phyloP scores from a whole-genome alignment of 2,329 filamentous ascomycete genomes.

The Lachnellula arida region DNA sequence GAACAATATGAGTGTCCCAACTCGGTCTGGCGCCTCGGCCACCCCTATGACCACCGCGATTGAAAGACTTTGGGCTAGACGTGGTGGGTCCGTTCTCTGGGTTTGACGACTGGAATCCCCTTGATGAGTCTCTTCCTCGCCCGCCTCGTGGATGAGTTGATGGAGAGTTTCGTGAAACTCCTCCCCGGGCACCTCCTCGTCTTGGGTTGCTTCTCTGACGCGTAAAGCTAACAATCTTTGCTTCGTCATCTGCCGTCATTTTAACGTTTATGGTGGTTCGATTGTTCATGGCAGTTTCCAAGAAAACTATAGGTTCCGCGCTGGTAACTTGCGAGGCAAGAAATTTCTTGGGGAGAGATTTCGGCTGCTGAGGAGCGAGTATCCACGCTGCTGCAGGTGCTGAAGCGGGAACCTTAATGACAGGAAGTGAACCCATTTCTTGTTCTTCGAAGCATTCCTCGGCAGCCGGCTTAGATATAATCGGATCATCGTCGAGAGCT shows the following conservation, averaged over 20 bases:
- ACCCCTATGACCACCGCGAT: constrained; percentile 23
- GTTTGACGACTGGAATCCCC: constrained; percentile 21
- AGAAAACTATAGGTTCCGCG: constrained; percentile 40
- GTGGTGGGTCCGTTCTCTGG: constrained; percentile 20
- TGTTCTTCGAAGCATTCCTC: constrained; percentile 79
- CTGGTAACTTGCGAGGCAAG: constrained; percentile 43
- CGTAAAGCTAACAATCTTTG: constrained; percentile 36
- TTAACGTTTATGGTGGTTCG: constrained; percentile 39
- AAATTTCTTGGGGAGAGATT: constrained; percentile 50
- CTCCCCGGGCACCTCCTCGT: constrained; percentile 25
- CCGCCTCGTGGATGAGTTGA: constrained; percentile 27
- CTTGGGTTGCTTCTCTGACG: constrained; percentile 31
- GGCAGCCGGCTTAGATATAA: constrained; percentile 63
- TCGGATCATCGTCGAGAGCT: constrained; percentile 39
- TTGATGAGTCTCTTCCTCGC: constrained; percentile 27
- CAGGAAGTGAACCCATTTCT: constrained; percentile 72
- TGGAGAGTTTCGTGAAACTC: constrained; percentile 22
- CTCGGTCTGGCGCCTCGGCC: constrained; percentile 21
- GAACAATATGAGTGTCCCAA: constrained; percentile 24
- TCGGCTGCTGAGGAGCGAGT: constrained; percentile 49
- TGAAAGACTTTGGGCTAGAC: constrained; percentile 19
- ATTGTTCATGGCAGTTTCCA: constrained; percentile 35
- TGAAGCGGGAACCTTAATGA: constrained; percentile 61
- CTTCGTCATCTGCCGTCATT: constrained; percentile 41
- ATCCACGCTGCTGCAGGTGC: constrained; percentile 61